phyloP scores from a whole-genome alignment of 2,329 filamentous ascomycete genomes.

The Colletotrichum zoysiae region DNA sequence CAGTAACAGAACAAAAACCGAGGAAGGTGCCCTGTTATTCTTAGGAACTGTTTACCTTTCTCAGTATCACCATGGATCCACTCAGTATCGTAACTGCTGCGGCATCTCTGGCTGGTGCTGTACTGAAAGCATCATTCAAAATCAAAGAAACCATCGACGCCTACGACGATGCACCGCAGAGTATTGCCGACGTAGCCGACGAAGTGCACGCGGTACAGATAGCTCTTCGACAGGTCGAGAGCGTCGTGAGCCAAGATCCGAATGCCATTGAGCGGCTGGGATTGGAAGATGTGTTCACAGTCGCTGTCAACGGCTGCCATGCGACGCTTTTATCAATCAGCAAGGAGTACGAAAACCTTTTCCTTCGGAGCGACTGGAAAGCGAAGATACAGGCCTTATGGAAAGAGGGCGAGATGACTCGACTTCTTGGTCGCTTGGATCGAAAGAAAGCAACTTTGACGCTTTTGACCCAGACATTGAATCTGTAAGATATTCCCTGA shows the following conservation, averaged over 20 bases:
- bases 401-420: conserved; percentile 37
- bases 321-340: conserved; percentile 31
- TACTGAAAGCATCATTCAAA: conserved; percentile 36
- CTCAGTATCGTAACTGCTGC: conserved; percentile 45
- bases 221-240: conserved; percentile 34
- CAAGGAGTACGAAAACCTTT: conserved; percentile 36
- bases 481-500: conserved; percentile 10
- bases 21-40: background rate
- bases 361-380: conserved; percentile 29
- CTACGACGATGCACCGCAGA: conserved; percentile 33
- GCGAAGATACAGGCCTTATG: conserved; percentile 24
- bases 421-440: conserved; percentile 27
- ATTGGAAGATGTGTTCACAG: conserved; percentile 30
- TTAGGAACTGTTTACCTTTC: background rate
- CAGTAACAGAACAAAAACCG: conserved; percentile 8
- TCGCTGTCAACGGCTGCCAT: conserved; percentile 39
- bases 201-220: conserved; percentile 35
- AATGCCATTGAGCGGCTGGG: conserved; percentile 28
- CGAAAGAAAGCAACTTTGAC: conserved; percentile 37
- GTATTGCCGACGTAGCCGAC: conserved; percentile 31
- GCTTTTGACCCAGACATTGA: conserved; percentile 35
- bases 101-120: conserved; percentile 31
- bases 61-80: conserved; percentile 44
- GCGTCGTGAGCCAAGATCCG: conserved; percentile 32
- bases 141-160: conserved; percentile 32